Evolutionary conservation across 2,329 filamentous ascomycete genomes (phyloP).

Genomic region (Bipolaris oryzae): DNA sequence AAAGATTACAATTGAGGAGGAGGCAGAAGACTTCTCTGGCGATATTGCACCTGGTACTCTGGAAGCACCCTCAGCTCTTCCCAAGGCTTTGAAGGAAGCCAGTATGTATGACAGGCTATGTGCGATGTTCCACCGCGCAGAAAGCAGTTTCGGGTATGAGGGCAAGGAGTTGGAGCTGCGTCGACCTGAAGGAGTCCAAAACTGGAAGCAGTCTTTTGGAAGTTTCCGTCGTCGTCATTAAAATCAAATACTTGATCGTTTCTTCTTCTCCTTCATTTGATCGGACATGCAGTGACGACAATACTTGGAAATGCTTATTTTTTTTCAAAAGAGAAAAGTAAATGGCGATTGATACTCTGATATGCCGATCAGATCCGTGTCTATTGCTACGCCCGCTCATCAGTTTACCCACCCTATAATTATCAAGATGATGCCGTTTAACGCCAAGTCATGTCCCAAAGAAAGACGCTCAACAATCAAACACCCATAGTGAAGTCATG

Average conservation of each 20-base stretch:
- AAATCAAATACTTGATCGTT: neutral
- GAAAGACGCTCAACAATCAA: slow-evolving; percentile 50
- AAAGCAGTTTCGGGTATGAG: slow-evolving; percentile 40
- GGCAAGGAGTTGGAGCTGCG: slow-evolving; percentile 44
- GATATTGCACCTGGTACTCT: slow-evolving; percentile 46
- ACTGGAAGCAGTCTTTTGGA: slow-evolving; percentile 35
- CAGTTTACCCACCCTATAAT: slow-evolving; percentile 6
- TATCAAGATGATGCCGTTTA: slow-evolving; percentile 6
- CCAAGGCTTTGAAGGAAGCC: slow-evolving; percentile 25
- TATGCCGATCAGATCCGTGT: neutral
- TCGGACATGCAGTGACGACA: too few relatives aligned
- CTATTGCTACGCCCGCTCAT: slow-evolving; percentile 7
- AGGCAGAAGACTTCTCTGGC: slow-evolving; percentile 38
- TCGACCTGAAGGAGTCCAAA: slow-evolving; percentile 39
- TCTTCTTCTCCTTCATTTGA: neutral
- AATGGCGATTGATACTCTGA: slow-evolving; percentile 4
- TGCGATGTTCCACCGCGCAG: slow-evolving; percentile 29
- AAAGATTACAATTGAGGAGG: slow-evolving; percentile 2
- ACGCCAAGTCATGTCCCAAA: slow-evolving; percentile 7
- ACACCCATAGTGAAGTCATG: slow-evolving; percentile 98
- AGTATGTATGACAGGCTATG: slow-evolving; percentile 31
- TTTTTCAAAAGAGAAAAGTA: neutral
- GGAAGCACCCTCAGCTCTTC: slow-evolving; percentile 42
- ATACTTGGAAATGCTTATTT: neutral
- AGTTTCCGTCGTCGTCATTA: slow-evolving; percentile 18